A percentile compares a stretch with the other conserved stretches of the same genome.
Conservation (phyloP, 2,329 filamentous ascomycete genomes). For the Aspergillus felis region DNA sequence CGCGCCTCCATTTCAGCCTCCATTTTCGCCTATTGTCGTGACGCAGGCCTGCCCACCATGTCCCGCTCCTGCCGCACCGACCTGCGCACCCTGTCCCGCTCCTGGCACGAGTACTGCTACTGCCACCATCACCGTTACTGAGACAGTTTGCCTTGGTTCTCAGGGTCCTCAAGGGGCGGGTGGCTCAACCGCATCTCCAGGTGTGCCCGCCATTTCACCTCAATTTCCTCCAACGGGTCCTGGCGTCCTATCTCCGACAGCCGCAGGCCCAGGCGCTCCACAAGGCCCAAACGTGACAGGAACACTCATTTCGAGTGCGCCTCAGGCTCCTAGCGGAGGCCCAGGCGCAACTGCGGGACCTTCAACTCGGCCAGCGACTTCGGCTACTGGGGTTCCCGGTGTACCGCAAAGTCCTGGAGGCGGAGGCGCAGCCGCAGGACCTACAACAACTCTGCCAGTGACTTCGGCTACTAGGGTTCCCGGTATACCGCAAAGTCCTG, state of each 20-base stretch:
- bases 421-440: background rate
- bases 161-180: too few relatives aligned
- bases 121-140: slow-evolving; percentile 16
- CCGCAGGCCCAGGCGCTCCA: background rate
- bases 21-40: background rate
- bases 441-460: background rate
- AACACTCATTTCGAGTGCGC: background rate
- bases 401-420: background rate
- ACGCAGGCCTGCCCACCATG: background rate
- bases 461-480: background rate
- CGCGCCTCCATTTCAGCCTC: background rate
- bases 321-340: background rate
- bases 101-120: slow-evolving; percentile 2
- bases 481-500: background rate
- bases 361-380: background rate
- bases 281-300: background rate
- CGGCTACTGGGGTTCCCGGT: background rate
- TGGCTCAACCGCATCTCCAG: background rate
- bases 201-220: background rate
- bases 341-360: background rate
- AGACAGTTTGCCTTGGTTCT: background rate
- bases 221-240: background rate
- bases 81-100: background rate
- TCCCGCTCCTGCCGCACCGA: background rate
- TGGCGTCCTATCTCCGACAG: background rate